Conservation (phyloP, 352 stramenopile genomes). For the Pythium chondricola region DNA sequence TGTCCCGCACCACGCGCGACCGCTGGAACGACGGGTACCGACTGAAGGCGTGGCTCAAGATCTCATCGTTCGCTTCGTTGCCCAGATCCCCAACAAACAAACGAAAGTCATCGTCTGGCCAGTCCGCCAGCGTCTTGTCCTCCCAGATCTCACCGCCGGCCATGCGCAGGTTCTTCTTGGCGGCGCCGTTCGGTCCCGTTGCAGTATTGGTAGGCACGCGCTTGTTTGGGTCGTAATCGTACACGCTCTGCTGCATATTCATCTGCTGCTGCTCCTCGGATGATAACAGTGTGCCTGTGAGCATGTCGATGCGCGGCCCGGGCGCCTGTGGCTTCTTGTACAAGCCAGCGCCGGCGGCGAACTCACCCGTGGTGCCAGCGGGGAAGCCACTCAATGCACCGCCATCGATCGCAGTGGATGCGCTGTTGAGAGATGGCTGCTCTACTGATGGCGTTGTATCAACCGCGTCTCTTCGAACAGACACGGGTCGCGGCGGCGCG, state of each 20-base stretch:
- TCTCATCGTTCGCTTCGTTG: constrained; percentile 89
- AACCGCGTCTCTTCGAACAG: constrained; percentile 11
- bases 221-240: constrained; percentile 72
- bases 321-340: constrained; percentile 8
- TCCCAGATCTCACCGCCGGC: constrained; percentile 88
- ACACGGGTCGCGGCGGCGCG: constrained; percentile 53
- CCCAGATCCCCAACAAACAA: constrained; percentile 95
- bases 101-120: constrained; percentile 95
- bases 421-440: not conserved
- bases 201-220: constrained; percentile 6
- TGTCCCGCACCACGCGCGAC: constrained; percentile 76
- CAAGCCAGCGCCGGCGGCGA: constrained; percentile 19
- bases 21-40: constrained; percentile 74
- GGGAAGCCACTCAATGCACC: constrained; percentile 70
- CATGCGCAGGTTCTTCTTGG: constrained; percentile 58
- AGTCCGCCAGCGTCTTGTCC: constrained; percentile 90
- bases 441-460: not conserved
- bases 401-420: not conserved
- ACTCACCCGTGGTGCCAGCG: constrained; percentile 39
- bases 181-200: constrained; percentile 14
- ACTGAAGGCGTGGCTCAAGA: constrained; percentile 72
- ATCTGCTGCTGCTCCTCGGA: constrained; percentile 73
- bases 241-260: constrained; percentile 81
- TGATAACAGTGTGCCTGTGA: constrained; percentile 53
- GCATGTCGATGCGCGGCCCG: constrained; percentile 58